Evolutionary conservation across 2,329 filamentous ascomycete species (phyloP).

Genomic region (Fusarium avenaceum): DNA sequence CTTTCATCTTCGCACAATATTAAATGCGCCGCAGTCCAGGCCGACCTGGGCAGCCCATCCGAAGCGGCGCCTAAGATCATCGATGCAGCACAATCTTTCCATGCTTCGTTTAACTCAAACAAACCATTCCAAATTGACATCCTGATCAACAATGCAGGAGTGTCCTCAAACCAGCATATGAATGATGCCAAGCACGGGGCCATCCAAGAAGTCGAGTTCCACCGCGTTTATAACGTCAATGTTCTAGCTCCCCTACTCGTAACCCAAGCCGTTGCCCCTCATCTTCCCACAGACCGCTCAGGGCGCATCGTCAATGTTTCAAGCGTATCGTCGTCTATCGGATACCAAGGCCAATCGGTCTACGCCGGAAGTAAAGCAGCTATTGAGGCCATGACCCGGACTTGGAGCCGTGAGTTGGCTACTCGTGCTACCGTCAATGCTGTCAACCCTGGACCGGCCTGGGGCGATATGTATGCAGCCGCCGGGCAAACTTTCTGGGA

Average conservation of each 20-base stretch:
- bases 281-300: slow-evolving; percentile 77
- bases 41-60: slow-evolving; percentile 49
- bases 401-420: slow-evolving; percentile 69
- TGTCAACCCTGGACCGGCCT: slow-evolving; percentile 69
- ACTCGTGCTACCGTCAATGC: slow-evolving; percentile 68
- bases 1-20: slow-evolving; percentile 61
- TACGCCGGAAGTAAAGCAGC: slow-evolving; percentile 72
- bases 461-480: slow-evolving; percentile 65
- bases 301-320: slow-evolving; percentile 69
- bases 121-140: slow-evolving; percentile 73
- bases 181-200: slow-evolving; percentile 65
- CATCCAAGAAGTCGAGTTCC: slow-evolving; percentile 75
- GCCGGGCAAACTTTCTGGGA: slow-evolving; percentile 54
- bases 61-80: slow-evolving; percentile 49
- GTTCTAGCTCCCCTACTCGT: slow-evolving; percentile 85
- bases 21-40: slow-evolving; percentile 48
- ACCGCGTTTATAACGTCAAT: slow-evolving; percentile 81
- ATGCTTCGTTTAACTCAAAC: slow-evolving; percentile 40
- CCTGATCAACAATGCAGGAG: slow-evolving; percentile 88
- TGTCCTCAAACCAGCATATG: slow-evolving; percentile 74
- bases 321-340: slow-evolving; percentile 66
- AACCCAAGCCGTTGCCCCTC: slow-evolving; percentile 77
- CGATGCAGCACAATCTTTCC: slow-evolving; percentile 49
- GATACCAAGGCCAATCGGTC: slow-evolving; percentile 67
- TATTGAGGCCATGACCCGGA: slow-evolving; percentile 70